Evolutionary conservation across 2,329 filamentous ascomycete genomes (phyloP), one percentile per base, ranked within the genome.

Genomic region (Aaosphaeria pasadenensis): DNA sequence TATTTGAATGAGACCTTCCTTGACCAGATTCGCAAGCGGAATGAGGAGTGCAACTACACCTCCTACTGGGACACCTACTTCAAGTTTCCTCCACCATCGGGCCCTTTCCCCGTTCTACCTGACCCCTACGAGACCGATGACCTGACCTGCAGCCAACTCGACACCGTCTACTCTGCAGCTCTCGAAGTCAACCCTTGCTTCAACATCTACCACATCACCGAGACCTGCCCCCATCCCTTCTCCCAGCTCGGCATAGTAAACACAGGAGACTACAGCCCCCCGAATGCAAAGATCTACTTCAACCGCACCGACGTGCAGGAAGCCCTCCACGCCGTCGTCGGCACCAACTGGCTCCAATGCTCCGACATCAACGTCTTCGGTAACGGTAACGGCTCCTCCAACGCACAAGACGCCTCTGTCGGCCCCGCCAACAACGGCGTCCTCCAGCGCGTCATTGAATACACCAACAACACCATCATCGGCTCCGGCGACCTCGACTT

Each of bases 391-490:
- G 54, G 43, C 39, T 57, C 49, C 36, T 48, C 55, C 13, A 11
- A 44, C 9, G 53, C 51, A 5, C 53, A 54, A 4, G 75, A 78
- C 48, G 44, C 52, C 1, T 73, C 69, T 0, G 44, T 59, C 11
- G 69, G 70, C 29, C 73, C 74, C 2, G 73, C 68, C 29, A 65
- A 66, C 40, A 57, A 64, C 49, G 70, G 64, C 5, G 73, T 75
- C 7, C 67, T 80, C 2, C 66, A 73, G 48, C 69, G 67, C 43
- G 76, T 80, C 9, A 79, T 80, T 43, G 77, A 80, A 53, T 60
- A 63, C 41, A 79, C 75, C 4, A 79, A 79, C 62, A 77, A 78
- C 53, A 73, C 73, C 36, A 70, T 81, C 45, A 73, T 81, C 49
- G 74, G 74, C 35, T 72, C 69, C 42, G 77, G 75, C 5, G 70